Base-by-base conservation (phyloP, 2,329 filamentous ascomycete species). In the Alternaria triticimaculans region DNA sequence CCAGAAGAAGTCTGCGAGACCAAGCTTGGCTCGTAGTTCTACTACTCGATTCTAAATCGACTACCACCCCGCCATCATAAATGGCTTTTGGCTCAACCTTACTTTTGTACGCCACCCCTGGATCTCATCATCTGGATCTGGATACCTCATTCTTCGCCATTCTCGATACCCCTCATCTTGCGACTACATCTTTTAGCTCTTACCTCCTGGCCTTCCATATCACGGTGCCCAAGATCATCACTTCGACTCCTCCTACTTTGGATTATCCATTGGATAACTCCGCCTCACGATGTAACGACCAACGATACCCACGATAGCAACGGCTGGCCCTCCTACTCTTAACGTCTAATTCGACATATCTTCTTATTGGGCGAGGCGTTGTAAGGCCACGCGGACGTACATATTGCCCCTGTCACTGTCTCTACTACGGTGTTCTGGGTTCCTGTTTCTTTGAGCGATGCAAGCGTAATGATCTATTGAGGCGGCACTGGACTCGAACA, bases 251-350 rank as follows among this genome's bases (percentile, higher is more conserved):
- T 51, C 37, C 51, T 59, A 68, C 58, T 63, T 62, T 66, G 62
- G 66, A 63, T 65, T 14, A 53, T 72, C 67, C 63, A 43, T 57
- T 67, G 67, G 68, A 70, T 68, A 63, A 57, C 70, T 63, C 67
- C 62, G 28, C 65, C 63, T 74, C 64, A 78, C 70, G 74, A 78
- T 69, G 74, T 76, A 69, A 78, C 73, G 76, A 78, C 68, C 64
- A 76, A 78, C 69, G 76, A 78, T 77, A 78, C 76, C 76, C 76
- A 77, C 70, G 73, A 75, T 64, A 73, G 62, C 67, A 68, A 74
- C 65, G 69, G 74, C 71, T 71, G 68, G 63, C 64, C 65, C 65
- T 69, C 55, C 60, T 69, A 69, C 65, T 60, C 51, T 64, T 69
- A 72, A 66, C 66, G 65, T 69, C 64, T 73, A 68, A 71, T 72